Percentiles rank a stretch among this genome's conserved stretches.
Conservation (phyloP, 176 grass and related monocot species). For the Rhipidocladum racemiflorum region DNA sequence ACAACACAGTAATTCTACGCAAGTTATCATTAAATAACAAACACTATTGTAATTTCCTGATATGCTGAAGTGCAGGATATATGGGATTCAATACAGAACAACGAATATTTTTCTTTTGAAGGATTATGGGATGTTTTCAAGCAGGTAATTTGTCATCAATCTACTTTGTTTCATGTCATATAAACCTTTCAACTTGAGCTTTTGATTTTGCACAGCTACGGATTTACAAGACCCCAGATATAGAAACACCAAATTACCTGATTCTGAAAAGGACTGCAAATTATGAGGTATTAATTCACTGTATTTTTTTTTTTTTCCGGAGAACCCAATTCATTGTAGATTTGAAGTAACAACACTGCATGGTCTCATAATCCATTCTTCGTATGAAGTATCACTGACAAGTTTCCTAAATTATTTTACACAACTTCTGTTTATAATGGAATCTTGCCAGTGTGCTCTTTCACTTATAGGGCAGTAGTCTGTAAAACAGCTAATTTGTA, state of each 20-base stretch:
- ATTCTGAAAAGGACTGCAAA: conserved; percentile 75
- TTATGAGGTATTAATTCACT: conserved; percentile 63
- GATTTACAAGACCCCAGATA: conserved; percentile 88
- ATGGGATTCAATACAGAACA: conserved; percentile 88
- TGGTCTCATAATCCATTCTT: conserved; percentile 8
- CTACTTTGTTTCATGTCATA: conserved; percentile 1
- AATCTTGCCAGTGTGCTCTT: not conserved
- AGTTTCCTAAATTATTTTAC: not conserved
- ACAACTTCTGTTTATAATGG: not conserved
- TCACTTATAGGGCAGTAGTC: not conserved
- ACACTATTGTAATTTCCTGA: not conserved
- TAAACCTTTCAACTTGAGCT: conserved; percentile 22
- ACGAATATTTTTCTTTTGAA: conserved; percentile 83
- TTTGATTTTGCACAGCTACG: conserved; percentile 60
- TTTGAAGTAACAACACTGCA: not conserved
- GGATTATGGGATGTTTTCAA: conserved; percentile 70
- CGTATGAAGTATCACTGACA: not conserved
- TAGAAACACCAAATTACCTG: conserved; percentile 83
- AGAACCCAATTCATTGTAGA: not conserved
- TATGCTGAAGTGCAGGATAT: conserved; percentile 55
- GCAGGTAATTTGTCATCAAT: conserved; percentile 51
- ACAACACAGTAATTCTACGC: not conserved
- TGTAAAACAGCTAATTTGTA: not conserved
- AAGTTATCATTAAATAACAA: not conserved
- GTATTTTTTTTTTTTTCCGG: not conserved